Percentiles rank a stretch among this genome's conserved stretches.
Conservation (phyloP, 441 rosid species). For the Jatropha multifida region DNA sequence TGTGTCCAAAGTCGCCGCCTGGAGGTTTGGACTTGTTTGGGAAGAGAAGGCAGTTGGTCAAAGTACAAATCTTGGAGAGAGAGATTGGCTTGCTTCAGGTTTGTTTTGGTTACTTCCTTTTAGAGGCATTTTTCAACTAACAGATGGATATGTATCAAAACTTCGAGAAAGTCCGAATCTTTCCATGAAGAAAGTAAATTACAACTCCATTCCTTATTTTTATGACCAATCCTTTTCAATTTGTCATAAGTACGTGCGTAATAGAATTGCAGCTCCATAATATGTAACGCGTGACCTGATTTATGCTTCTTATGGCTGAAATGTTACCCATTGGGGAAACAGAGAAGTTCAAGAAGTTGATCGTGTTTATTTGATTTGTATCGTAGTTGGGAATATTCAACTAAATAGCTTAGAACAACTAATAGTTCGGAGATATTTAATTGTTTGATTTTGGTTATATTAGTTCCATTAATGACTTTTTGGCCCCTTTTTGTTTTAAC, state of each 20-base stretch:
- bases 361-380: background rate
- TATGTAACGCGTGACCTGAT: too few species aligned
- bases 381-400: background rate
- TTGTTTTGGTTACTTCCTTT: background rate
- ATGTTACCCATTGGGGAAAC: background rate
- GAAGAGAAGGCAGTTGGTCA: conserved; percentile 44
- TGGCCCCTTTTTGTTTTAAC: background rate
- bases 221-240: background rate
- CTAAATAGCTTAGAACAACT: background rate
- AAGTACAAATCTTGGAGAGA: conserved; percentile 50
- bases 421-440: background rate
- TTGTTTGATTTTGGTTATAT: background rate
- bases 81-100: conserved; percentile 56
- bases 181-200: background rate
- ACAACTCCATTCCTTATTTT: background rate
- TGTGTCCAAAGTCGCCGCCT: conserved; percentile 45
- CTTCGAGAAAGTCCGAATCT: background rate
- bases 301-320: background rate
- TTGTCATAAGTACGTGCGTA: background rate
- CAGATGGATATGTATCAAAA: background rate
- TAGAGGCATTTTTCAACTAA: background rate
- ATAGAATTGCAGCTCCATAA: background rate
- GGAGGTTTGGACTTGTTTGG: conserved; percentile 47
- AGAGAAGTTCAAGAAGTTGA: background rate
- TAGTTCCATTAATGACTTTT: background rate